phyloP scores from a whole-genome alignment of 2,329 filamentous ascomycete species.

The Emergomyces africanus region DNA sequence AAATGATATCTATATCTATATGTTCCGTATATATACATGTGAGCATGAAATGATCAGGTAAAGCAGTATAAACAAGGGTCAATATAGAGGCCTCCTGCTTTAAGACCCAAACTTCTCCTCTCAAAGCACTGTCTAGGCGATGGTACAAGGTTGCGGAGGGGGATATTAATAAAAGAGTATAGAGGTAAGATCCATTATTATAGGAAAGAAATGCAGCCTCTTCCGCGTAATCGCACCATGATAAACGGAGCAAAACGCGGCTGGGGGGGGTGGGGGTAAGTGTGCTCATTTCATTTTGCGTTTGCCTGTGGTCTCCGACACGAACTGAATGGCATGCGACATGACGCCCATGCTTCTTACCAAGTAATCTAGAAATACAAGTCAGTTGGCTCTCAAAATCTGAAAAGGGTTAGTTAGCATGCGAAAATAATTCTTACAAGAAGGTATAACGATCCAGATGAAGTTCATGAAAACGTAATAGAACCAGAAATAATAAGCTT shows the following conservation, averaged over 20 bases:
- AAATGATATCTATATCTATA: neutral
- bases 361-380: conserved; percentile 19
- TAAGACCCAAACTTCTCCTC: neutral
- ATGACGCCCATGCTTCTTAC: conserved; percentile 19
- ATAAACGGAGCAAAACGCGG: neutral
- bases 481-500: conserved; percentile 52
- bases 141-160: neutral
- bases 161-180: neutral
- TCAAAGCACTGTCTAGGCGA: neutral
- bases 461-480: conserved; percentile 56
- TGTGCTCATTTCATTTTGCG: conserved; percentile 18
- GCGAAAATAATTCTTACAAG: conserved; percentile 30
- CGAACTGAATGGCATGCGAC: conserved; percentile 17
- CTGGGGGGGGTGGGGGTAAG: neutral
- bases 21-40: neutral
- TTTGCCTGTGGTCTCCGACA: conserved; percentile 11
- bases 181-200: neutral
- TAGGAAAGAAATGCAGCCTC: neutral
- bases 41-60: neutral
- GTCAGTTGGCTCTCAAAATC: neutral
- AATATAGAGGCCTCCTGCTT: neutral
- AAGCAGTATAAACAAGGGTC: neutral
- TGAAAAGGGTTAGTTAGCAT: neutral
- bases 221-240: neutral
- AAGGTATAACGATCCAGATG: conserved; percentile 52